Conservation (phyloP, 2,329 filamentous ascomycete genomes). For the Beauveria sp. region DNA sequence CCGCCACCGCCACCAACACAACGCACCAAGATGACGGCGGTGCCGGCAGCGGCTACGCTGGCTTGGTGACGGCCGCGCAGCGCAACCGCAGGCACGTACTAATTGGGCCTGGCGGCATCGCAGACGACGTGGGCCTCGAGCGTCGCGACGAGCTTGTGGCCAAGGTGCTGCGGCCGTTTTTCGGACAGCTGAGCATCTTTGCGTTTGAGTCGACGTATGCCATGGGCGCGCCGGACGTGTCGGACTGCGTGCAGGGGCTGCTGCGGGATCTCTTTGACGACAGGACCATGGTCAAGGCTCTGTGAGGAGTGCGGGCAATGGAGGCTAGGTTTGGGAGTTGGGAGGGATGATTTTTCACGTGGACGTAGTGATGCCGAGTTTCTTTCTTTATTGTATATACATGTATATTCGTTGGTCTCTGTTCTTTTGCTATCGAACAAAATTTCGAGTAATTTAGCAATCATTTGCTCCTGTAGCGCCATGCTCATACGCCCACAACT, state of each 20-base stretch:
- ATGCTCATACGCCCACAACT: not conserved
- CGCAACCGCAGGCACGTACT: slow-evolving; percentile 20
- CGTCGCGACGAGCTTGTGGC: slow-evolving; percentile 62
- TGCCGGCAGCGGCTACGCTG: slow-evolving; percentile 16
- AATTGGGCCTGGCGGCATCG: slow-evolving; percentile 38
- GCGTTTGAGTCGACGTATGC: slow-evolving; percentile 90
- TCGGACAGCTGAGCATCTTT: slow-evolving; percentile 85
- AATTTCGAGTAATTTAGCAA: not conserved
- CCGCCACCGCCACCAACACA: slow-evolving; percentile 8
- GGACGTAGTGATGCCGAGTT: not conserved
- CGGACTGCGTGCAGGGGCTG: slow-evolving; percentile 55
- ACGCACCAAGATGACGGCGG: not conserved
- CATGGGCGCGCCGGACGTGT: slow-evolving; percentile 63
- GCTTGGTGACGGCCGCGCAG: slow-evolving; percentile 23
- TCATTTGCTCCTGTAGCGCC: not conserved
- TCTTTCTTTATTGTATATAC: not conserved
- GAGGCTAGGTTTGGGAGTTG: not conserved
- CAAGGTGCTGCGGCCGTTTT: slow-evolving; percentile 77
- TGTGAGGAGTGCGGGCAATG: slow-evolving; percentile 27
- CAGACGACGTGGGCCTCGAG: slow-evolving; percentile 49
- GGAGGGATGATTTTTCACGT: not conserved
- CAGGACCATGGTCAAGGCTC: slow-evolving; percentile 54
- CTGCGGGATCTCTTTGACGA: slow-evolving; percentile 76
- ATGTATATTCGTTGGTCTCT: not conserved
- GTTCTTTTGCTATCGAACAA: not conserved